phyloP scores from a whole-genome alignment of 176 grass and related monocot genomes.

The Microstegium vimineum region DNA sequence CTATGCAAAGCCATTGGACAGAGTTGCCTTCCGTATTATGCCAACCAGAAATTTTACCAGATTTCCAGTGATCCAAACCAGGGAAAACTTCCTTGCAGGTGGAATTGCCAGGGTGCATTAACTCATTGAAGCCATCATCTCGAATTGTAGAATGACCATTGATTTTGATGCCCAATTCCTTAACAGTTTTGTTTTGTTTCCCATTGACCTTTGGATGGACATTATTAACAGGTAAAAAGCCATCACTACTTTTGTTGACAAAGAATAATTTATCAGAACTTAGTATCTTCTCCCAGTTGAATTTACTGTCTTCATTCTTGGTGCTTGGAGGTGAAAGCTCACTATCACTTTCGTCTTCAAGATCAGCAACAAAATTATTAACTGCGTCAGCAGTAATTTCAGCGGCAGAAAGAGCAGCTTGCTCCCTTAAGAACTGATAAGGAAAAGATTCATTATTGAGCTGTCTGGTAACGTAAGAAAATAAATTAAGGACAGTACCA shows the following conservation, averaged over 20 bases:
- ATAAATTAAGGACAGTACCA: constrained; percentile 5
- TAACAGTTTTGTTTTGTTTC: constrained; percentile 54
- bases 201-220: constrained; percentile 61
- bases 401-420: constrained; percentile 66
- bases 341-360: constrained; percentile 66
- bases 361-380: constrained; percentile 82
- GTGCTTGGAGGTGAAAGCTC: constrained; percentile 33
- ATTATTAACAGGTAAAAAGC: constrained; percentile 61
- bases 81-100: constrained; percentile 54
- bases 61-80: constrained; percentile 92
- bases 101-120: constrained; percentile 41
- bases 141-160: constrained; percentile 59
- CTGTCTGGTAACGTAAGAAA: constrained; percentile 18
- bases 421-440: constrained; percentile 84
- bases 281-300: constrained; percentile 76
- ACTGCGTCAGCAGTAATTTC: constrained; percentile 89
- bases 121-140: constrained; percentile 37
- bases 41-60: constrained; percentile 77
- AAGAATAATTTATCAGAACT: constrained; percentile 37
- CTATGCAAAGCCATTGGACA: constrained; percentile 84
- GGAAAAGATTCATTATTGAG: constrained; percentile 20
- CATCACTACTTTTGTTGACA: constrained; percentile 39
- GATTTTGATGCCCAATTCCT: constrained; percentile 63
- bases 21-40: constrained; percentile 71
- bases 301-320: constrained; percentile 40